Conservation (phyloP, 176 grass and related monocot species). For the Eleusine indica region DNA sequence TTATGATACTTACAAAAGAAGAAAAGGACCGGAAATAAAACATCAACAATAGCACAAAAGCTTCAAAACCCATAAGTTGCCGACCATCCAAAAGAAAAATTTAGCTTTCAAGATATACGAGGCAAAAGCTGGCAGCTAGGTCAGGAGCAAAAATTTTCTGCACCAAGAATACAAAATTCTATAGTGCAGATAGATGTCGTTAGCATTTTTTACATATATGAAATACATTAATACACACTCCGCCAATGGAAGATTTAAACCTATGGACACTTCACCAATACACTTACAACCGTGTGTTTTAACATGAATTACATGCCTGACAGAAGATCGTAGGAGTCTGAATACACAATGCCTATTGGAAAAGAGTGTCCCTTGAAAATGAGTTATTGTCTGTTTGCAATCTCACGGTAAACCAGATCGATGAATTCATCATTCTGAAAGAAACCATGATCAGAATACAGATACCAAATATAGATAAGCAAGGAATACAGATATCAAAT, state of each 20-base stretch:
- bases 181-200: background rate
- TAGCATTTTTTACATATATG: constrained; percentile 40
- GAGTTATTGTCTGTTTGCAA: constrained; percentile 49
- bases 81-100: too few species aligned
- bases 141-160: background rate
- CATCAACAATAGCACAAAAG: too few species aligned
- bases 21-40: too few species aligned
- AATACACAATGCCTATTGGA: constrained; percentile 6
- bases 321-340: background rate
- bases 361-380: background rate
- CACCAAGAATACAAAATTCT: constrained; percentile 30
- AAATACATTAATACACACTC: constrained; percentile 28
- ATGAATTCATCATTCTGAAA: constrained; percentile 54
- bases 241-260: background rate
- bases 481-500: background rate
- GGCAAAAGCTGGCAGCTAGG: background rate
- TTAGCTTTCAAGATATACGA: too few species aligned
- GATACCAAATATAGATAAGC: background rate
- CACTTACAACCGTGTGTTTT: constrained; percentile 33
- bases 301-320: background rate
- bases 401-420: constrained; percentile 61
- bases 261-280: constrained; percentile 12
- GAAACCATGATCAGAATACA: background rate
- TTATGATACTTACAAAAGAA: too few species aligned
- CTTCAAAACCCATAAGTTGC: too few species aligned